Evolutionary conservation across 805 yeast species (phyloP), one percentile per base, ranked within the genome.

Genomic region (Debaryomyces prosopidis): DNA sequence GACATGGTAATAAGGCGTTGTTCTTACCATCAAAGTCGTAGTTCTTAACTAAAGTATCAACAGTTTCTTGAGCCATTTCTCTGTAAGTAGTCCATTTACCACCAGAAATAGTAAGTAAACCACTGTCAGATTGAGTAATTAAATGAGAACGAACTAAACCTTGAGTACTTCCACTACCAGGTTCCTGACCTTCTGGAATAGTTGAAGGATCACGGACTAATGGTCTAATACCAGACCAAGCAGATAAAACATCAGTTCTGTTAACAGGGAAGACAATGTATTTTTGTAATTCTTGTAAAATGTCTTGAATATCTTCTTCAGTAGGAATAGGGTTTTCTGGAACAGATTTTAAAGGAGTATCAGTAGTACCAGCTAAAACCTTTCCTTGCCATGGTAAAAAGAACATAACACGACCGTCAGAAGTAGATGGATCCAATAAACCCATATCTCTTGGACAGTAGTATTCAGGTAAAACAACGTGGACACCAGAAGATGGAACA

Each of bases 51-150:
- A 87, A 82, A 54, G 81, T 81, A 65, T 88, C 84, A 39, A 91
- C 84, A 37, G 96, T 88, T 72, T 92, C 96, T 71, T 91, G 84
- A 17, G 97, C 96, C 97, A 91, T 91, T 73, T 89, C 96, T 73
- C 97, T 81, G 75, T 91, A 92, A 31, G 98, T 91, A 43, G 98
- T 91, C 98, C 98, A 91, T 73, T 91, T 91, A 66, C 98, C 98
- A 59, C 97, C 98, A 15, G 96, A 85, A 54, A 91, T 87, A 33
- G 98, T 91, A 33, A 91, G 76, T 55, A 91, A 78, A 19, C 92
- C 94, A 45, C 86, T 76, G 47, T 76, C 82, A 28, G 95, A 80
- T 26, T 81, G 76, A 58, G 85, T 79, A 44, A 91, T 77, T 57
- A 91, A 75, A 68, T 91, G 98, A 54, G 88, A 86, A 73, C 98